Evolutionary conservation across 805 yeast species (phyloP), one percentile per base, ranked within the genome.

Genomic region (Starmerella sp.): DNA sequence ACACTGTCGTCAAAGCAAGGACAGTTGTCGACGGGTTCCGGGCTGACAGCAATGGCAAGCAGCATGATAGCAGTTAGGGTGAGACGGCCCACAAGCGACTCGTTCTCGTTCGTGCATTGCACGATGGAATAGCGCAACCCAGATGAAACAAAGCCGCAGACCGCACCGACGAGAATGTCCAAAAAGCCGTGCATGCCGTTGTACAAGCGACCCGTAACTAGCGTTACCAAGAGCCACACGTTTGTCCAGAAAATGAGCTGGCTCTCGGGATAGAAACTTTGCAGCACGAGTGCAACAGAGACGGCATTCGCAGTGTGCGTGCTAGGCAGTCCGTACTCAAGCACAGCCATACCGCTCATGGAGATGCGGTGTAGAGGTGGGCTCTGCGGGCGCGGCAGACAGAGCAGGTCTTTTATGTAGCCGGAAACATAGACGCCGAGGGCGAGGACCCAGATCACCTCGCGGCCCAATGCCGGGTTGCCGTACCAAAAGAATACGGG

Each of bases 141-240:
- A 45, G 65, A 79, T 37, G 84, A 73, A 0, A 70, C 39, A 0
- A 71, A 49, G 0, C 98, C 98, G 15, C 88, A 70, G 0, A 77
- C 0, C 0, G 79, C 70, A 6, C 98, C 98, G 17, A 78, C 66
- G 0, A 71, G 51, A 3, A 93, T 74, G 66, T 93, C 98, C 28
- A 85, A 69, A 57, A 86, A 77, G 2, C 98, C 97, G 70, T 93
- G 98, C 98, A 91, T 91, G 3, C 98, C 98, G 67, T 96, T 89
- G 71, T 93, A 91, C 9, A 91, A 65, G 54, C 98, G 75, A 15
- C 98, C 98, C 57, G 80, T 66, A 1, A 86, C 77, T 57, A 93
- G 72, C 7, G 89, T 79, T 38, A 75, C 56, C 63, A 80, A 81
- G 66, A 89, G 89, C 28, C 78, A 53, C 28, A 48, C 15, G 48